These are phyloP conservation scores for Penicillium brevicompactum DNA, from an alignment of 2,329 filamentous ascomycete genomes.

Conservation along the genomic window DNA sequence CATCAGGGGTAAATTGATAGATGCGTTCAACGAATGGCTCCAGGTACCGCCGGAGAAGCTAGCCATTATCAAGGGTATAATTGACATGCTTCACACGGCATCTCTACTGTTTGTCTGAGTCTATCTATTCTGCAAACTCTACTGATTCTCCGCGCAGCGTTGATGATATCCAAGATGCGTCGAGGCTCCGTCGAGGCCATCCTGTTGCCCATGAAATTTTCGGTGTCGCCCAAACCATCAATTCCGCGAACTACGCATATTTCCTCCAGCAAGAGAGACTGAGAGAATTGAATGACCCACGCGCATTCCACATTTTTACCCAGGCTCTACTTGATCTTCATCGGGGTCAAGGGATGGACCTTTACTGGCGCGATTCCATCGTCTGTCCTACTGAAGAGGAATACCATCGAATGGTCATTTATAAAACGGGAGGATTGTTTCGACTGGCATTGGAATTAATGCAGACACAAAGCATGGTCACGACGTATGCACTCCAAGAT, in stretches of 20 bases:
- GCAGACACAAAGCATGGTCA: constrained; percentile 66
- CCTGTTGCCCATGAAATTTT: constrained; percentile 85
- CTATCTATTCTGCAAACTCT: not conserved
- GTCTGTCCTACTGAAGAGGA: constrained; percentile 57
- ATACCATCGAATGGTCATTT: constrained; percentile 91
- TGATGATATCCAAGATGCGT: constrained; percentile 86
- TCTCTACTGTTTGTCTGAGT: not conserved
- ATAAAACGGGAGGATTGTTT: constrained; percentile 89
- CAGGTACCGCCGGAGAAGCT: not conserved
- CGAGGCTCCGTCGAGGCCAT: constrained; percentile 72
- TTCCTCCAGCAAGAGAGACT: constrained; percentile 78
- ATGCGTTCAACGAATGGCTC: not conserved
- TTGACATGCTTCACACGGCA: not conserved
- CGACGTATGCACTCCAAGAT: constrained; percentile 20
- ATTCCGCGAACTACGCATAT: constrained; percentile 87
- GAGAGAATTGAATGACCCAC: constrained; percentile 68
- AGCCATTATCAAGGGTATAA: not conserved
- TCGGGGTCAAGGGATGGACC: constrained; percentile 85
- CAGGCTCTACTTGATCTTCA: constrained; percentile 85
- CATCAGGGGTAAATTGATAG: not conserved
- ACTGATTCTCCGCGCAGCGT: constrained; percentile 43
- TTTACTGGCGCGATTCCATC: constrained; percentile 64
- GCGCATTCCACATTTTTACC: constrained; percentile 70
- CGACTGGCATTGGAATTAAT: constrained; percentile 83
- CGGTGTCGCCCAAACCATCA: constrained; percentile 84